phyloP scores from a whole-genome alignment of 1,284 basidiomycete genomes.

The Trichosporon inkin region DNA sequence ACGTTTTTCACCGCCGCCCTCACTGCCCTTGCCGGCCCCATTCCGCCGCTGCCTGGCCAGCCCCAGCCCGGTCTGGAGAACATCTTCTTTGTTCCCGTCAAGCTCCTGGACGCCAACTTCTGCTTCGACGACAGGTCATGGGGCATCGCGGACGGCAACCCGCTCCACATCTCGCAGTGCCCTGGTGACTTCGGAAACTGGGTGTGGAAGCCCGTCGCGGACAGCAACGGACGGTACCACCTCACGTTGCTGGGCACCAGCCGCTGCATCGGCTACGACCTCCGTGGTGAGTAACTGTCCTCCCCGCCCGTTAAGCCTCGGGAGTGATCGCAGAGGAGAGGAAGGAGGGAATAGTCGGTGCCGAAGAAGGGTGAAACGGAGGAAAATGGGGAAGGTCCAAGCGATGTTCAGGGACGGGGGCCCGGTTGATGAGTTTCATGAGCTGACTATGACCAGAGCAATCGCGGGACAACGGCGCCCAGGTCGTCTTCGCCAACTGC shows the following conservation, averaged over 20 bases:
- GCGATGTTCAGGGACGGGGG: too few species aligned
- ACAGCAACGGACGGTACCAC: not conserved
- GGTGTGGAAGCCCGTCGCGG: not conserved
- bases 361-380: not conserved
- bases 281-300: not conserved
- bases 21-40: not conserved
- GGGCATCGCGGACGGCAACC: not conserved
- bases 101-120: not conserved
- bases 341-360: not conserved
- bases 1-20: not conserved
- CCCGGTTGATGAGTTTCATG: too few species aligned
- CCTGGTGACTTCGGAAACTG: not conserved
- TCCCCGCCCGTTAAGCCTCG: too few species aligned
- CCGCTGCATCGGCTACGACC: not conserved
- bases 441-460: not conserved
- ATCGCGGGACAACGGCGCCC: not conserved
- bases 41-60: not conserved
- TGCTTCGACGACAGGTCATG: not conserved
- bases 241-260: not conserved
- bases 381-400: too few species aligned
- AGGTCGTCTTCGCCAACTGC: not conserved
- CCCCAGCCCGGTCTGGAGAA: not conserved
- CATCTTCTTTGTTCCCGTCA: conserved; percentile 8
- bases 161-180: not conserved
- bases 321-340: too few species aligned